A percentile compares a stretch with the other conserved stretches of the same genome.
phyloP scores from a whole-genome alignment of 1,284 basidiomycete species.

The Erythrobasidium hasegawianum region DNA sequence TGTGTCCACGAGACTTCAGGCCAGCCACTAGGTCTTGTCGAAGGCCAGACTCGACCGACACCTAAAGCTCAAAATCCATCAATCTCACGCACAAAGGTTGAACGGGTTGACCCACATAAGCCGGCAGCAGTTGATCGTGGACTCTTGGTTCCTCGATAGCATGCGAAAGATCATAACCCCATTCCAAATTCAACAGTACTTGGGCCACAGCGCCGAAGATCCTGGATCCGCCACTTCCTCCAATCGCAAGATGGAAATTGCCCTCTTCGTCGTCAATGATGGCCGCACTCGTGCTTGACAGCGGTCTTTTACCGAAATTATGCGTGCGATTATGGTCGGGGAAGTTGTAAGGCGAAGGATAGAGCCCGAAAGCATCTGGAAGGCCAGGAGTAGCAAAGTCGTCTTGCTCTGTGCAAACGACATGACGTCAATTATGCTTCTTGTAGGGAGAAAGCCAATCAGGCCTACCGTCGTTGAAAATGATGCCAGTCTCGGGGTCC shows the following conservation, averaged over 20 bases:
- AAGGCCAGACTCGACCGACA: conserved; percentile 65
- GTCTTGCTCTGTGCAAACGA: conserved; percentile 56
- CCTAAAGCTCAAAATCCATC: conserved; percentile 40
- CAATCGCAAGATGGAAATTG: conserved; percentile 66
- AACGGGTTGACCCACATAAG: conserved; percentile 38
- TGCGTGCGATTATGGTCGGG: conserved; percentile 56
- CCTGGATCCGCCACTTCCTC: conserved; percentile 81
- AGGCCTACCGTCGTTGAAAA: conserved; percentile 70
- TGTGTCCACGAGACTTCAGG: conserved; percentile 65
- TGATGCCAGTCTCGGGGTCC: conserved; percentile 76
- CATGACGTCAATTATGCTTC: background rate
- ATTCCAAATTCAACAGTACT: conserved; percentile 73
- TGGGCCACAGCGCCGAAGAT: conserved; percentile 81
- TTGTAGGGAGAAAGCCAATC: conserved; percentile 41
- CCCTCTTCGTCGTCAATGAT: conserved; percentile 73
- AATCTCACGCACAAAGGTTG: background rate
- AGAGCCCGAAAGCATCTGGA: conserved; percentile 75
- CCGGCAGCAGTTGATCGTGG: conserved; percentile 83
- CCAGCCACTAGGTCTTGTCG: conserved; percentile 57
- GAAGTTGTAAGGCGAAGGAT: conserved; percentile 61
- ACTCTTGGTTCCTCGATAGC: conserved; percentile 83
- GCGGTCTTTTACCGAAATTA: conserved; percentile 63
- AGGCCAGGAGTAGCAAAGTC: conserved; percentile 79
- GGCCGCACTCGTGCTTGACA: conserved; percentile 76
- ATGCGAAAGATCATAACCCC: conserved; percentile 70